phyloP scores from a whole-genome alignment of 768 basidiomycete genomes.

The Hemileccinum impolitum region DNA sequence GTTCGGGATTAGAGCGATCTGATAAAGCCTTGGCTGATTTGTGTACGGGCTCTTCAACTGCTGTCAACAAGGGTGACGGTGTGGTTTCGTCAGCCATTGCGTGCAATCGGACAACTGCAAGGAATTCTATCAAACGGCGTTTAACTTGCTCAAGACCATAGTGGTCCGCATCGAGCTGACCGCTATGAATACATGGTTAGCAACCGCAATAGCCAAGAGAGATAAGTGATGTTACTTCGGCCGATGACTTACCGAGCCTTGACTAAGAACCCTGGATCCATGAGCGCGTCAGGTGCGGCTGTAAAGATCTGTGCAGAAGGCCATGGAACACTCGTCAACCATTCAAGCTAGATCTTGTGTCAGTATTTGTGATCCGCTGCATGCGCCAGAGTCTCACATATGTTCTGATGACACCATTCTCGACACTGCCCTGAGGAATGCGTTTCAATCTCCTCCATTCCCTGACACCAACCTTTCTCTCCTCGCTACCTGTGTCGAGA shows the following conservation, averaged over 20 bases:
- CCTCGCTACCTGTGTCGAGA: constrained; percentile 70
- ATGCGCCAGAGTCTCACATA: constrained; percentile 51
- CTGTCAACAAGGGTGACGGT: neutral
- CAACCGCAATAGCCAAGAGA: neutral
- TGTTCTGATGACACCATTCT: constrained; percentile 83
- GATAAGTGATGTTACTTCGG: neutral
- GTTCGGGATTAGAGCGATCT: constrained; percentile 19
- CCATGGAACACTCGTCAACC: constrained; percentile 88
- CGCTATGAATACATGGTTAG: constrained; percentile 17
- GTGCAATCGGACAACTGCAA: constrained; percentile 75
- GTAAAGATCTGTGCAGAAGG: constrained; percentile 37
- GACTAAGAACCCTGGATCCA: constrained; percentile 57
- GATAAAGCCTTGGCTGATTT: constrained; percentile 19
- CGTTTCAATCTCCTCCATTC: constrained; percentile 84
- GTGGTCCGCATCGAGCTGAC: constrained; percentile 85
- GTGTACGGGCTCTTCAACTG: constrained; percentile 9
- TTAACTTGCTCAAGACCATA: constrained; percentile 93
- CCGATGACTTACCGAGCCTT: constrained; percentile 49
- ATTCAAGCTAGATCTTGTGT: constrained; percentile 57
- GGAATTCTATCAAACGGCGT: constrained; percentile 85
- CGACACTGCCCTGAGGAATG: constrained; percentile 87
- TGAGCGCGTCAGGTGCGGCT: constrained; percentile 36
- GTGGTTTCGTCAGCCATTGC: constrained; percentile 27
- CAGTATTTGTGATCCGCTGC: neutral
- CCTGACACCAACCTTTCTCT: constrained; percentile 74